These are phyloP conservation scores for Curvularia sp. DNA, from an alignment of 2,329 filamentous ascomycete species.

Conservation along the genomic window DNA sequence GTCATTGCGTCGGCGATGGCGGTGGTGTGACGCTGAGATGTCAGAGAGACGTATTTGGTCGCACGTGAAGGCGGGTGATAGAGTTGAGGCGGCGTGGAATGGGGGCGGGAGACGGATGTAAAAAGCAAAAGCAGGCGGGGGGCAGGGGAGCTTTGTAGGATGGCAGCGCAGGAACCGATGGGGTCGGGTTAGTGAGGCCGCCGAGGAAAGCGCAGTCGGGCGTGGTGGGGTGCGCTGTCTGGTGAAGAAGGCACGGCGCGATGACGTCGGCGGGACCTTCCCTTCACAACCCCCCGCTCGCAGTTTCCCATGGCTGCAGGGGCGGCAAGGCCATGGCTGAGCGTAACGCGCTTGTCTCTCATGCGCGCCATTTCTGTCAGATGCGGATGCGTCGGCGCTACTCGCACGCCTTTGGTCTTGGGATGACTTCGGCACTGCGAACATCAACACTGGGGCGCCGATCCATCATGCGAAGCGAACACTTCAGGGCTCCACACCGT, in stretches of 20 bases:
- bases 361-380: neutral
- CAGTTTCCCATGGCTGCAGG: conserved; percentile 10
- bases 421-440: too few relatives aligned
- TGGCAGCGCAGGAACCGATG: conserved; percentile 4
- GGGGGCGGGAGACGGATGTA: conserved; percentile 7
- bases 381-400: conserved; percentile 3
- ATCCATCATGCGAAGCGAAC: neutral
- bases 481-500: neutral
- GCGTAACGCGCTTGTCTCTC: conserved; percentile 9
- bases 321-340: conserved; percentile 5
- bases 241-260: conserved; percentile 10
- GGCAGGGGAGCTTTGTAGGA: conserved; percentile 4
- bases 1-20: conserved; percentile 39
- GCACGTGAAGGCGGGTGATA: conserved; percentile 23
- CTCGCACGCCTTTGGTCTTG: too few relatives aligned
- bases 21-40: neutral
- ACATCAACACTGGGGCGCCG: neutral
- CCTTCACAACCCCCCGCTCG: conserved; percentile 12
- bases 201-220: conserved; percentile 15
- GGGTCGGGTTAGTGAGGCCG: conserved; percentile 12
- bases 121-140: conserved; percentile 3
- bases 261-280: conserved; percentile 19
- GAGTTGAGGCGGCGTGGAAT: too few relatives aligned
- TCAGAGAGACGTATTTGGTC: conserved; percentile 6
- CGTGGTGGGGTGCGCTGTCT: conserved; percentile 14